These are phyloP conservation scores for Vitis amurensis DNA, from an alignment of 164 flowering plant genomes.

Conservation along the genomic window DNA sequence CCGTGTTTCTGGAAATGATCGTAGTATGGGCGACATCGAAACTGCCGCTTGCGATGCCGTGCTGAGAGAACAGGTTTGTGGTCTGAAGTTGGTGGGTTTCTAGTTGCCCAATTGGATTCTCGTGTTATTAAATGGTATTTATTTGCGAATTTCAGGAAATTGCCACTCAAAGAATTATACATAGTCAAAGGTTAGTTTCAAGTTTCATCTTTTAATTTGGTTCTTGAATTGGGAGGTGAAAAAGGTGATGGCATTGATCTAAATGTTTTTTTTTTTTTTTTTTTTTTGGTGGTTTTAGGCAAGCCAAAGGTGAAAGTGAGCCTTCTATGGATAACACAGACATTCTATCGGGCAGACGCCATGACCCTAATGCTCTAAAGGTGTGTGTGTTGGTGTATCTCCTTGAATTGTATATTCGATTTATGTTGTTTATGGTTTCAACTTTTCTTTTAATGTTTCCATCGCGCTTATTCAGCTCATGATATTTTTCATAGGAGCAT, in stretches of 20 bases:
- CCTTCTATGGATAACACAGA: conserved; percentile 45
- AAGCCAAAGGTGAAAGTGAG: conserved; percentile 39
- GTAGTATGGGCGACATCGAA: conserved; percentile 42
- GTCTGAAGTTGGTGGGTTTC: background rate
- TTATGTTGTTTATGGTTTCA: background rate
- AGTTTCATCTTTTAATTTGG: background rate
- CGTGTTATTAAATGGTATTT: background rate
- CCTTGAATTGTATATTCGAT: background rate
- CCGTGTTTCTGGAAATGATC: too few relatives aligned
- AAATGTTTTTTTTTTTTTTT: background rate
- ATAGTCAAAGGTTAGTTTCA: conserved; percentile 58
- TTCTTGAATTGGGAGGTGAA: background rate
- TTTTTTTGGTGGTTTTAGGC: conserved; percentile 35
- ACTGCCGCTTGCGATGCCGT: conserved; percentile 70
- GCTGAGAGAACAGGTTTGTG: conserved; percentile 72
- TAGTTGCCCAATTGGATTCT: background rate
- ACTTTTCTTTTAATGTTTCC: background rate
- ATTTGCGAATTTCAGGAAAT: conserved; percentile 54
- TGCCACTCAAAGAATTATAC: conserved; percentile 67
- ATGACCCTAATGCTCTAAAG: conserved; percentile 80
- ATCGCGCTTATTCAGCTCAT: background rate
- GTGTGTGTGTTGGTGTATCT: conserved; percentile 29
- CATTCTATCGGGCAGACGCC: conserved; percentile 58
- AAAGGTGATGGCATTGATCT: background rate
- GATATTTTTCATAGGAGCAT: conserved; percentile 58